Evolutionary conservation across 192 early-diverging fungal genomes (phyloP), one percentile per base, ranked within the genome.

Genomic region (Chytriomyces hyalinus): DNA sequence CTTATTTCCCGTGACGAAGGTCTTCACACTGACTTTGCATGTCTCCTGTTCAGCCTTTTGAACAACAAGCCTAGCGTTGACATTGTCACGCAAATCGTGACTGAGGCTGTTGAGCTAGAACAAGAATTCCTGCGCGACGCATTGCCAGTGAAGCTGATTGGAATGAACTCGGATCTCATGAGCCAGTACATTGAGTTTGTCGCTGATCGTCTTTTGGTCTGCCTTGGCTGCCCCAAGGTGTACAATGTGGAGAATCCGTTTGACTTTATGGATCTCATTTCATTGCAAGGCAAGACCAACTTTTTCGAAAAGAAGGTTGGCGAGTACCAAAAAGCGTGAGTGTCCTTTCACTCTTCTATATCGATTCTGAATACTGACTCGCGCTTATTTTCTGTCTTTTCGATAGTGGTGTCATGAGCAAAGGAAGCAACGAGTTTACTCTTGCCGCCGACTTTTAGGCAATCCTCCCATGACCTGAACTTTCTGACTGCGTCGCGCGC

Each of bases 211-310:
- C 87, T 99, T 51, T 84, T 97, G 71, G 94, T 97, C 10, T 93
- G 94, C 15, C 89, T 99, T 13, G 95, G 95, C 45, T 92, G 89
- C 78, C 80, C 83, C 45, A 99, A 99, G 87, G 78, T 90, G 78
- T 99, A 93, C 90, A 90, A 92, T 15, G 88, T 84, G 4, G 82
- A 90, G 76, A 99, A 99, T 80, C 97, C 97, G 57, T 99, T 99
- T 76, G 97, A 99, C 81, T 99, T 98, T 81, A 99, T 99, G 97
- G 97, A 97, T 81, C 85, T 99, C 84, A 97, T 98, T 82, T 96
- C 94, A 24, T 87, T 98, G 77, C 96, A 98, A 85, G 97, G 96
- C 78, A 98, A 98, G 88, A 97, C 97, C 67, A 98, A 98, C 87
- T 98, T 98, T 82, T 98, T 98, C 75, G 96, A 98, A 85, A 97